Evolutionary conservation across 768 basidiomycete species (phyloP).

Genomic region (Termitomyces sp.): DNA sequence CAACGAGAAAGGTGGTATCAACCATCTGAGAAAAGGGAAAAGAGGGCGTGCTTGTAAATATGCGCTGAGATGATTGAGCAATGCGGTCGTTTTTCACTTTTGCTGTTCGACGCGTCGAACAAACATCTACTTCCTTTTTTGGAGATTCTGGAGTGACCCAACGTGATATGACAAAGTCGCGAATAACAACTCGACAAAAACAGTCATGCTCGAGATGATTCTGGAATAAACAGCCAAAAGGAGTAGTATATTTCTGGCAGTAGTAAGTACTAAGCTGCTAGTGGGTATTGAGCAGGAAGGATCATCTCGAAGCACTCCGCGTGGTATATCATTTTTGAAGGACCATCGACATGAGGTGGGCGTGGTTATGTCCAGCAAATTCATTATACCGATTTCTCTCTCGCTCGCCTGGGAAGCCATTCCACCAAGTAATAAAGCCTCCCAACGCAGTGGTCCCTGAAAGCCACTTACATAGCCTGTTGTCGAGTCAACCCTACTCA

Average conservation of each 20-base stretch:
- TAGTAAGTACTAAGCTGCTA: neutral
- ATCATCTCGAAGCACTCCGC: neutral
- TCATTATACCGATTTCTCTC: neutral
- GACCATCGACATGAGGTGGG: neutral
- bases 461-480: neutral
- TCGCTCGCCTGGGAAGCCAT: neutral
- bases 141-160: neutral
- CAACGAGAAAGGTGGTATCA: conserved; percentile 40
- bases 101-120: conserved; percentile 9
- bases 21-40: conserved; percentile 17
- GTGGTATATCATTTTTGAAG: neutral
- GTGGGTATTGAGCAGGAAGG: neutral
- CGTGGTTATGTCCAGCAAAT: neutral
- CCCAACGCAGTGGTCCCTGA: neutral
- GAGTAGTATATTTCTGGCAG: neutral
- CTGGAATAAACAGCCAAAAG: neutral
- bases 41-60: neutral
- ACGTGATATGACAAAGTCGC: neutral
- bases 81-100: neutral
- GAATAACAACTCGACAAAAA: neutral
- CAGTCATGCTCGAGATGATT: neutral
- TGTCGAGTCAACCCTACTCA: neutral
- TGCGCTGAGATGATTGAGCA: neutral
- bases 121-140: conserved; percentile 11
- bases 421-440: neutral